Base-by-base conservation (phyloP, 2,329 filamentous ascomycete genomes). In the Ascochyta clinopodiicola region DNA sequence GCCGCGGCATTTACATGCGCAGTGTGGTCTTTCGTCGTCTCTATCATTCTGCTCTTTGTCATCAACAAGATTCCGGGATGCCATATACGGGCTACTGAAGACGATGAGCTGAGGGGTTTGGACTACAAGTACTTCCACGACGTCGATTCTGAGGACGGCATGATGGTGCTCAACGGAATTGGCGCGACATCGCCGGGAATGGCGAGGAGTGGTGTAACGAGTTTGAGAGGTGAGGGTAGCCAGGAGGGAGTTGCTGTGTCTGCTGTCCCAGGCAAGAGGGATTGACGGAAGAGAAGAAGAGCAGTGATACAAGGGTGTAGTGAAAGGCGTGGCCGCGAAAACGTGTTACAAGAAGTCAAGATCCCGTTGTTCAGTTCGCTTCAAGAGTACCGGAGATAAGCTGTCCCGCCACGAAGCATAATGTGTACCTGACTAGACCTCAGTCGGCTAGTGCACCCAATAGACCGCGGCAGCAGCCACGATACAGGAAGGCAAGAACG, bases 41-140 rank as follows among this genome's bases (percentile, higher is more conserved):
- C 81, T 0, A 81, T 79, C 56, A 64, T 81, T 15, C 71, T 86
- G 22, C 77, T 86, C 1, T 82, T 84, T 54, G 70, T 84, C 57
- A 80, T 86, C 64, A 83, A 85, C 66, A 81, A 78, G 56, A 86
- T 86, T 34, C 84, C 84, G 0, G 84, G 83, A 0, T 76, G 85
- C 55, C 81, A 84, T 54, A 73, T 87, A 2, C 76, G 84, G 17
- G 81, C 80, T 0, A 80, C 75, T 1, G 82, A 86, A 51, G 82
- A 86, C 50, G 82, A 80, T 7, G 84, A 86, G 67, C 68, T 82
- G 5, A 71, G 74, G 27, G 84, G 84, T 0, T 68, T 87, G 36
- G 84, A 86, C 60, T 66, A 76, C 64, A 79, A 82, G 62, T 81
- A 82, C 64, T 78, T 80, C 15, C 76, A 77, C 56, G 78, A 72